Evolutionary conservation across 306 rosid genomes (phyloP).

Genomic region (Vigna trinervia): DNA sequence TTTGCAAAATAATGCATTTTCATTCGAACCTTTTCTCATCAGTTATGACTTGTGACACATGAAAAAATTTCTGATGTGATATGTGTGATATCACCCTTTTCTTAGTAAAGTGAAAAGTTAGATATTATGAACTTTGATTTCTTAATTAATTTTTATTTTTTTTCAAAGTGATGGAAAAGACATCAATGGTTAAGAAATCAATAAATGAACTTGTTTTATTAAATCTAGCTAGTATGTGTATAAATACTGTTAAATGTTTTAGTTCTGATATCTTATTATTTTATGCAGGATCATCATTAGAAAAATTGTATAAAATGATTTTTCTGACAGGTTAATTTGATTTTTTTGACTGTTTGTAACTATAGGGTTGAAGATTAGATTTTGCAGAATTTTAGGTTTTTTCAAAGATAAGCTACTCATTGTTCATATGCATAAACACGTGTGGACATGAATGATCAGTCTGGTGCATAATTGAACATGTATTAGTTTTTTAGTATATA

Average conservation of each 20-base stretch:
- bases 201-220: background rate
- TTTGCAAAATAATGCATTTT: background rate
- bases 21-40: background rate
- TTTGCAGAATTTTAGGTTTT: background rate
- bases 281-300: background rate
- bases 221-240: background rate
- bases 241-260: background rate
- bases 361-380: background rate
- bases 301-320: background rate
- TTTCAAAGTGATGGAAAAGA: background rate
- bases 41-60: background rate
- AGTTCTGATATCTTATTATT: background rate
- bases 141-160: background rate
- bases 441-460: background rate
- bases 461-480: background rate
- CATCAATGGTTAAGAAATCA: background rate
- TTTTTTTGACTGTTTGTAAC: background rate
- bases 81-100: background rate
- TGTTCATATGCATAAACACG: constrained; percentile 16
- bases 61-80: background rate
- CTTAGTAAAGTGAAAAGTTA: background rate
- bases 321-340: background rate
- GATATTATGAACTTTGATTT: background rate
- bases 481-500: background rate
- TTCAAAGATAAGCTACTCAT: background rate